A percentile compares a stretch with the other conserved stretches of the same genome.
Evolutionary conservation across 306 rosid genomes (phyloP).

Genomic region (Neltuma alba): DNA sequence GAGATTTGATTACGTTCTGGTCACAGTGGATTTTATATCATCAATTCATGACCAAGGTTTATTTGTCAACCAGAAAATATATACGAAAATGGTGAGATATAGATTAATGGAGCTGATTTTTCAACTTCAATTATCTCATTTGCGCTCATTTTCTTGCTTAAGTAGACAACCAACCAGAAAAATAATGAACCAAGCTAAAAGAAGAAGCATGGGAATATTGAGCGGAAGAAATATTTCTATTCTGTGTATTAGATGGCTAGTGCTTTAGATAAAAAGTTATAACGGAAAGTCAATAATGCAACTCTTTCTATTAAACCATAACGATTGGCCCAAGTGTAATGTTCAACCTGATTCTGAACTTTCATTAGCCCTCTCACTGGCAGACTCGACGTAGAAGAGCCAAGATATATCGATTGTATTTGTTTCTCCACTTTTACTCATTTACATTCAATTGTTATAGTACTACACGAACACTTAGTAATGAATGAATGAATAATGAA

Average conservation of each 20-base stretch:
- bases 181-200: background rate
- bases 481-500: slow-evolving; percentile 5
- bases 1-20: background rate
- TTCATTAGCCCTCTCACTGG: too few species aligned
- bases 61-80: slow-evolving; percentile 34
- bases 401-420: too few species aligned
- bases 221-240: background rate
- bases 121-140: slow-evolving; percentile 34
- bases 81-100: slow-evolving; percentile 24
- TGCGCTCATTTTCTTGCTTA: slow-evolving; percentile 27
- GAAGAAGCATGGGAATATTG: background rate
- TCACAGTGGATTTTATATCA: background rate
- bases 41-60: background rate
- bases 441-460: too few species aligned
- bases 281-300: background rate
- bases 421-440: too few species aligned
- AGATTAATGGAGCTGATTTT: background rate
- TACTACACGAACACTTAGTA: too few species aligned
- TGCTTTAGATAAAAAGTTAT: background rate
- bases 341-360: background rate
- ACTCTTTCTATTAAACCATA: background rate
- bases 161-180: slow-evolving; percentile 21
- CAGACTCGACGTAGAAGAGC: too few species aligned
- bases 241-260: background rate
- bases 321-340: background rate